These are phyloP conservation scores for Podospora tetraspora DNA, from an alignment of 495 filamentous ascomycete genomes.

Conservation along the genomic window DNA sequence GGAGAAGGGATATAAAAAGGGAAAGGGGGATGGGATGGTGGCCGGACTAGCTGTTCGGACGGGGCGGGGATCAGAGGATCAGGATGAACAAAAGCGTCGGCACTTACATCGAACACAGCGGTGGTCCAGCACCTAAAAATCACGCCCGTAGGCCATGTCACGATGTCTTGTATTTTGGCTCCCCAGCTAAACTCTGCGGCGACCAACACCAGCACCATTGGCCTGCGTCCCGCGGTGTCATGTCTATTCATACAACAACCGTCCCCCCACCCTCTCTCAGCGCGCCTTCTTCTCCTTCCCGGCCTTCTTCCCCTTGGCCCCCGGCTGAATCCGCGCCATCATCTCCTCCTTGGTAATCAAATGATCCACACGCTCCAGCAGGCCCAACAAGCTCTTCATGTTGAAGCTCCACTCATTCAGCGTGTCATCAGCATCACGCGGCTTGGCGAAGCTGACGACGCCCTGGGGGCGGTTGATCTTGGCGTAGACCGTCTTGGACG, in stretches of 20 bases:
- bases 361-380: constrained; percentile 93
- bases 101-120: not conserved
- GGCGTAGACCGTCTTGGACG: constrained; percentile 92
- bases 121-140: not conserved
- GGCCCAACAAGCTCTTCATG: constrained; percentile 92
- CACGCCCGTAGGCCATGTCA: not conserved
- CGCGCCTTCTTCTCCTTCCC: constrained; percentile 30
- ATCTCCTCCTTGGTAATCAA: constrained; percentile 99
- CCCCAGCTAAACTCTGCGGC: not conserved
- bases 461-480: constrained; percentile 94
- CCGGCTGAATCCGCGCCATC: constrained; percentile 93
- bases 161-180: not conserved
- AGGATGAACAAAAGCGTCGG: not conserved
- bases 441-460: constrained; percentile 88
- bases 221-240: constrained; percentile 2
- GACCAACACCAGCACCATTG: too few relatives aligned
- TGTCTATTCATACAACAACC: constrained; percentile 18
- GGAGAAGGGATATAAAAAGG: too few relatives aligned
- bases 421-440: constrained; percentile 91
- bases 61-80: not conserved
- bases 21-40: too few relatives aligned
- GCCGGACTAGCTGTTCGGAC: too few relatives aligned
- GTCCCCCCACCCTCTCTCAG: not conserved
- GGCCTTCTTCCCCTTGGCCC: constrained; percentile 33
- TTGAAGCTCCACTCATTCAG: constrained; percentile 98